A percentile compares a stretch with the other conserved stretches of the same genome.
These are phyloP conservation scores for Acanthamoeba royreba DNA, from an alignment of 208 protist genomes.

Conservation along the genomic window DNA sequence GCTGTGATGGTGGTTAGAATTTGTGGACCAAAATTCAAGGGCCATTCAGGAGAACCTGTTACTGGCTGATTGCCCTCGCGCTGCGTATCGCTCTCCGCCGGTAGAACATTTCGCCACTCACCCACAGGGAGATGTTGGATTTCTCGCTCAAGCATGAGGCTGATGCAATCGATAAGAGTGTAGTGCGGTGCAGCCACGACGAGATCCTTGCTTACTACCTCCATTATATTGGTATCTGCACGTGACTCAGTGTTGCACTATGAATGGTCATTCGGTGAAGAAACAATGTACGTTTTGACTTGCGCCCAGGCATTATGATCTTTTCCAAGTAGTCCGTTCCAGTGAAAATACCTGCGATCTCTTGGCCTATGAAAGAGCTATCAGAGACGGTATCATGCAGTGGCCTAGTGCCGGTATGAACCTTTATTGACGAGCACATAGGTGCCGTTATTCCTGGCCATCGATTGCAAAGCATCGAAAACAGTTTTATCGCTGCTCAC, in stretches of 20 bases:
- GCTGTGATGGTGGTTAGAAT: not conserved
- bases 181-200: not conserved
- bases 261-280: not conserved
- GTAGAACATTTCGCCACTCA: not conserved
- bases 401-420: not conserved
- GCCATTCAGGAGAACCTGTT: not conserved
- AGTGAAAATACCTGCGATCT: not conserved
- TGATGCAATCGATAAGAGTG: not conserved
- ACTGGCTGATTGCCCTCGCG: not conserved
- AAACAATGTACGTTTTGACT: not conserved
- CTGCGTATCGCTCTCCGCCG: not conserved
- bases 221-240: not conserved
- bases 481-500: not conserved
- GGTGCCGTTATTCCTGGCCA: not conserved
- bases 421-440: not conserved
- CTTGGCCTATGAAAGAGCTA: not conserved
- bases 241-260: not conserved
- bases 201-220: not conserved
- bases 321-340: not conserved
- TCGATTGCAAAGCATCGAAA: not conserved
- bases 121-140: not conserved
- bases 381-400: no score
- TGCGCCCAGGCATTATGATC: not conserved
- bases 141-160: not conserved
- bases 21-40: not conserved